Conservation (phyloP, 306 rosid genomes). For the Alnus glutinosa region DNA sequence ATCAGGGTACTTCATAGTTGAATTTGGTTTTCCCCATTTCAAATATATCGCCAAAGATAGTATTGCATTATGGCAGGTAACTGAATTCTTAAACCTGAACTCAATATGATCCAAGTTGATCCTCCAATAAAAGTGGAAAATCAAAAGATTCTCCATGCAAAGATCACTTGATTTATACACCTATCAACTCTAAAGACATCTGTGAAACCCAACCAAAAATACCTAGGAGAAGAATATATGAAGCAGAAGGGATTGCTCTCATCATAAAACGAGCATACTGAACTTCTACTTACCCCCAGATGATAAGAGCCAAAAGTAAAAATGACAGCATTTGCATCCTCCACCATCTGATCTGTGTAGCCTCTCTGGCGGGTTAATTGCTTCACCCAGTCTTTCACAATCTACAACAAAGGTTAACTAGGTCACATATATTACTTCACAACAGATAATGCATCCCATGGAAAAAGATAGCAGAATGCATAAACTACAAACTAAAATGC, state of each 20-base stretch:
- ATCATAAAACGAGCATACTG: background rate
- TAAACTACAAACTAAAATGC: conserved; percentile 5
- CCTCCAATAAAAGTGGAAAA: conserved; percentile 2
- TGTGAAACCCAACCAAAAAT: background rate
- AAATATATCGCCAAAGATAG: background rate
- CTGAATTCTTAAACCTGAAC: conserved; percentile 15
- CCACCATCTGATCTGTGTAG: conserved; percentile 95
- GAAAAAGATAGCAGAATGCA: conserved; percentile 6
- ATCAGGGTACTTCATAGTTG: background rate
- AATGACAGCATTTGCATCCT: conserved; percentile 89
- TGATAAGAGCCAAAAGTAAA: conserved; percentile 90
- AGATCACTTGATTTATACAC: conserved; percentile 17
- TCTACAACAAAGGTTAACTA: conserved; percentile 47
- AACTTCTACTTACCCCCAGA: conserved; percentile 67
- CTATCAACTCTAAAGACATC: background rate
- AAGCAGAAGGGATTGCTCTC: background rate
- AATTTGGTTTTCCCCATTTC: conserved; percentile 16
- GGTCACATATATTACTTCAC: conserved; percentile 11
- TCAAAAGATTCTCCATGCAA: conserved; percentile 9
- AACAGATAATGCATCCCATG: conserved; percentile 16
- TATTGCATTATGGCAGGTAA: conserved; percentile 9
- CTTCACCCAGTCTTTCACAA: conserved; percentile 93
- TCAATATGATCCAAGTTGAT: conserved; percentile 12
- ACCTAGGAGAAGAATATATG: background rate
- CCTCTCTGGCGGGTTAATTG: conserved; percentile 80